These are phyloP conservation scores for Drechslerella dactyloides DNA, from an alignment of 2,329 filamentous ascomycete genomes.

Conservation along the genomic window DNA sequence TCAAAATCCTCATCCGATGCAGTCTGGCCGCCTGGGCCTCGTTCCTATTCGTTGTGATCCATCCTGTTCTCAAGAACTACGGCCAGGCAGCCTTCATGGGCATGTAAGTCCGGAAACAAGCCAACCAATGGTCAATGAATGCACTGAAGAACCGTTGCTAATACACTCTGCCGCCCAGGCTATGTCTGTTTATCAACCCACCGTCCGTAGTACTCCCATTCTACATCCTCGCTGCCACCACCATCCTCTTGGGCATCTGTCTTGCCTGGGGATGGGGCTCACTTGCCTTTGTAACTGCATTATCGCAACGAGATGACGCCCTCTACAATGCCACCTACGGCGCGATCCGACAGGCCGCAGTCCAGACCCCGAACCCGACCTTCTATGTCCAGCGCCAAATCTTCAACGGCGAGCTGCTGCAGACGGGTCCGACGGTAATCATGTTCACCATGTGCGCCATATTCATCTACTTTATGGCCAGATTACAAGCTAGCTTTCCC, in stretches of 20 bases:
- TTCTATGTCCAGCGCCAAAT: slow-evolving; percentile 58
- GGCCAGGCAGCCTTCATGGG: slow-evolving; percentile 62
- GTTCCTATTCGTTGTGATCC: slow-evolving; percentile 62
- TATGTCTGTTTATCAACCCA: slow-evolving; percentile 61
- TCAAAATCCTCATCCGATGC: slow-evolving; percentile 62
- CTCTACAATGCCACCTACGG: slow-evolving; percentile 58
- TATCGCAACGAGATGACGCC: slow-evolving; percentile 59
- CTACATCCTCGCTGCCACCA: slow-evolving; percentile 60
- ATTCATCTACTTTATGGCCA: slow-evolving; percentile 61
- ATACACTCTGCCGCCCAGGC: slow-evolving; percentile 23
- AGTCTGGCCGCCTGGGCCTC: slow-evolving; percentile 61
- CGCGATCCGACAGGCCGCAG: slow-evolving; percentile 58
- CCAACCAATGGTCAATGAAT: background rate
- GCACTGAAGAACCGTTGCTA: background rate
- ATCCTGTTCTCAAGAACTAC: slow-evolving; percentile 59
- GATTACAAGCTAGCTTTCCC: slow-evolving; percentile 60
- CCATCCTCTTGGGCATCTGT: slow-evolving; percentile 61
- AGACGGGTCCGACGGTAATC: slow-evolving; percentile 60
- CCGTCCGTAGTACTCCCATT: slow-evolving; percentile 61
- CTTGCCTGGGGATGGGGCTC: slow-evolving; percentile 64
- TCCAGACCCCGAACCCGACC: slow-evolving; percentile 55
- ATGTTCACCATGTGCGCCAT: slow-evolving; percentile 59
- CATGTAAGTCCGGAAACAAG: slow-evolving; percentile 34
- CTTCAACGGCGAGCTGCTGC: slow-evolving; percentile 62
- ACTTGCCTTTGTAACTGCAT: slow-evolving; percentile 62